A percentile compares a stretch with the other conserved stretches of the same genome.
phyloP scores from a whole-genome alignment of 805 yeast species.

The Barnettozyma botsteinii region DNA sequence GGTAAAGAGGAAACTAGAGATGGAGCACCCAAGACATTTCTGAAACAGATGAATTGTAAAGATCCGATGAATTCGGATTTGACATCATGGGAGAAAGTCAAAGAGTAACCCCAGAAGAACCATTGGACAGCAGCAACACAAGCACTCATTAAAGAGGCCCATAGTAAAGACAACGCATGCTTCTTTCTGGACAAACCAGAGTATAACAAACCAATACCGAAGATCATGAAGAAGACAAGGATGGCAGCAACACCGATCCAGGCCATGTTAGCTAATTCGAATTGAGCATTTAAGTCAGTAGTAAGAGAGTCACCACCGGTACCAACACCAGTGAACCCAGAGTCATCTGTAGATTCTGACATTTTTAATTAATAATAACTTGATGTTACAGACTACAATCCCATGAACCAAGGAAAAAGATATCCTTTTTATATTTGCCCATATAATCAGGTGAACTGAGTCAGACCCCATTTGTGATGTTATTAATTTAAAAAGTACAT shows the following conservation, averaged over 20 bases:
- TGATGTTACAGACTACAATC: no score
- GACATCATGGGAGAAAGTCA: constrained; percentile 70
- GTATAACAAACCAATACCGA: constrained; percentile 90
- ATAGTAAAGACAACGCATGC: constrained; percentile 88
- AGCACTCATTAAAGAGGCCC: constrained; percentile 91
- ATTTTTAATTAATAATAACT: no score
- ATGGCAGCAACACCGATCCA: constrained; percentile 78
- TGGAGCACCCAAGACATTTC: constrained; percentile 78
- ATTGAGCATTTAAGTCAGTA: constrained; percentile 64
- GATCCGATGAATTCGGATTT: constrained; percentile 69
- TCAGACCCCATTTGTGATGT: no score
- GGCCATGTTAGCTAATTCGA: constrained; percentile 71
- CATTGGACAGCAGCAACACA: constrained; percentile 86
- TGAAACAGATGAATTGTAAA: constrained; percentile 72
- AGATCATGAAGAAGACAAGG: constrained; percentile 92
- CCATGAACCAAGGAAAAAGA: no score
- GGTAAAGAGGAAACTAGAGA: constrained; percentile 66
- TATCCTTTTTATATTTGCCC: no score
- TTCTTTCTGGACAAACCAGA: constrained; percentile 93
- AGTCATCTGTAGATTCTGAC: constrained; percentile 4
- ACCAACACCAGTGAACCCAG: constrained; percentile 49
- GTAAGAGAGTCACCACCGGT: constrained; percentile 80
- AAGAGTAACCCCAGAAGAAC: constrained; percentile 98
- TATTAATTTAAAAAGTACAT: no score
- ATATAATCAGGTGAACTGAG: no score